Evolutionary conservation across 225 moss, liverwort and hornwort species (phyloP), one percentile per base, ranked within the genome.

Genomic region (Neckera pumila): DNA sequence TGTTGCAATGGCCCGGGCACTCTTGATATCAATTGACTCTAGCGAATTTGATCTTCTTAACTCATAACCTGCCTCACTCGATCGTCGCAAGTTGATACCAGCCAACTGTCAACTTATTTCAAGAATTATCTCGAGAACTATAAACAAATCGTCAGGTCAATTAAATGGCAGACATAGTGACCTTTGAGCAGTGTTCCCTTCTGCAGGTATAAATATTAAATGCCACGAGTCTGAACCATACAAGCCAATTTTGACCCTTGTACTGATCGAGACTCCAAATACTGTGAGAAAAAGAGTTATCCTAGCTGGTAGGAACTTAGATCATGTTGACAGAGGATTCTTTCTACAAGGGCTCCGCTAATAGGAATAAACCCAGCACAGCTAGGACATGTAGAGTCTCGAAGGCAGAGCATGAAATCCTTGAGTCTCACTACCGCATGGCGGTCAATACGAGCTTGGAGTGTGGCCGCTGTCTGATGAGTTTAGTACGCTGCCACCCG

Each of bases 401-500:
- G 42, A 33, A 49, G 76, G 64, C 22, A 86, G 69, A 36, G 75
- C 66, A 49, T 36, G 71, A 23, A 69, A 47, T 84, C 51, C 51
- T 81, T 40, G 22, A 57, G 87, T 62, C 38, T 81, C 43, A 78
- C 17, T 79, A 34, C 86, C 69, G 57, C 84, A 88, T 22, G 53
- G 81, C 84, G 66, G 42, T 92, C 76, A 91, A 83, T 91, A 88
- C 58, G 59, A 86, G 89, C 62, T 90, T 79, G 89, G 86, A 67
- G 80, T 61, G 65, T 86, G 75, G 76, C 83, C 85, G 40, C 69
- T 74, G 76, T 89, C 88, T 51, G 90, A 16, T 72, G 92, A 62
- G n/a, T 88, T 90, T 92, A 92, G 87, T 89, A 92, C 80, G 87
- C 85, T 86, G 90, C 91, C 86, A 75, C 92, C 69, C 92, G 91